Evolutionary conservation across 345 rosid species (phyloP), one percentile per base, ranked within the genome.

Genomic region (Syzygium grande): DNA sequence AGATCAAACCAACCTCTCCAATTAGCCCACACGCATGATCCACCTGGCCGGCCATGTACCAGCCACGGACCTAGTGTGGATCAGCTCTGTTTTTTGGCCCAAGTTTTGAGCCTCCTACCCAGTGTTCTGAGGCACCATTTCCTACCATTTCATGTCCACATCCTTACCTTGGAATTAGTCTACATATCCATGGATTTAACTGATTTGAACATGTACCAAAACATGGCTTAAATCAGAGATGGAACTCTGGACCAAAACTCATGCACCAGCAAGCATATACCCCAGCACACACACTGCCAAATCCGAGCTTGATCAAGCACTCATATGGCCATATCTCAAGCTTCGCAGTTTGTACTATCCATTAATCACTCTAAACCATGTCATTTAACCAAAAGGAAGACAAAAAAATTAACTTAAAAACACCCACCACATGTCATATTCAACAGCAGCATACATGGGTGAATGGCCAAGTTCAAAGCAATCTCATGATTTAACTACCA

Each of bases 201-300:
- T 3, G 11, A 55, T 22, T 55, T 1, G 11, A 55, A 55, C 59
- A 55, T 22, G 2, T 11, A 55, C 59, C 5, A 3, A 22, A 55
- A 55, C 59, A 55, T 55, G 59, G 59, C 59, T 55, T 0, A 22
- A 55, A 55, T 9, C 59, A 55, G 59, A 21, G 1, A 55, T 22
- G 11, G 11, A 55, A 55, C 25, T 22, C 59, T 55, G 59, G 11
- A 55, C 27, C 27, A 55, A 55, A 55, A 7, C 59, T 55, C 11
- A 55, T 22, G 11, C 59, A 22, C 2, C 11, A 55, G 59, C 11
- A 22, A 1, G 11, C 27, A 38, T 43, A 8, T 55, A 22, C 5
- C 0, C 2, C 1, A 55, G 27, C 5, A 55, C 59, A 55, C 25
- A 7, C 0, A 2, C 0, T 22, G 11, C 59, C 59, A 10, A 0